Evolutionary conservation across 1,284 basidiomycete genomes (phyloP), one percentile per base, ranked within the genome.

Genomic region (Mycena sp.): DNA sequence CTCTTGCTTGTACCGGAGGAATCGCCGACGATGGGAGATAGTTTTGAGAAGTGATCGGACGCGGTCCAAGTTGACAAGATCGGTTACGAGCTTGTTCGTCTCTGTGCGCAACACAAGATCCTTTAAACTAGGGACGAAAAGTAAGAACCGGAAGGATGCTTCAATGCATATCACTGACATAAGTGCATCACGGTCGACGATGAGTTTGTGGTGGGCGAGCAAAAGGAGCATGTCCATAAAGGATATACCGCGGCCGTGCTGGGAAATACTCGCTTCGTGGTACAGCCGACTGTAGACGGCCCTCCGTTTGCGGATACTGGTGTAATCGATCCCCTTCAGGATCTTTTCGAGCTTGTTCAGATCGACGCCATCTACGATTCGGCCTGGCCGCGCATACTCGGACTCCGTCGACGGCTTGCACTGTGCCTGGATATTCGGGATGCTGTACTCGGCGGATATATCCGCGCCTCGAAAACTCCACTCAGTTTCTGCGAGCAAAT

Each of bases 151-250:
- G 7, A 2, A 25, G 16, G 40, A 40, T 30, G 58, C 21, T 46
- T 52, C 52, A 40, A 25, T 41, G 10, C 49, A 53, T 23, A 25
- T 14, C 25, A 76, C 91, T 74, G 73, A 96, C 94, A 89, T 85
- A n/a, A 97, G 78, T 12, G 94, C 95, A 51, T 94, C 90, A 30
- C 87, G 87, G 74, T 98, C 95, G 63, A 95, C 87, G 69, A 99
- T 95, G 61, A 99, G 80, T 76, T 94, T 97, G 78, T 98, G 90
- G 74, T 98, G 96, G 0, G 95, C 93, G 32, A 99, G 80, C 57
- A 99, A 79, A 48, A 93, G 74, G 14, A 99, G 84, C 95, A 98
- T 98, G 43, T 91, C 86, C 6, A 89, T 94, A 80, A 99, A 99
- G 19, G 94, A 92, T 64, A 99, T 93, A 10, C 96, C 95, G 52